A percentile compares a stretch with the other conserved stretches of the same genome.
phyloP scores from a whole-genome alignment of 2,329 filamentous ascomycete species.

The Exophiala spinifera region DNA sequence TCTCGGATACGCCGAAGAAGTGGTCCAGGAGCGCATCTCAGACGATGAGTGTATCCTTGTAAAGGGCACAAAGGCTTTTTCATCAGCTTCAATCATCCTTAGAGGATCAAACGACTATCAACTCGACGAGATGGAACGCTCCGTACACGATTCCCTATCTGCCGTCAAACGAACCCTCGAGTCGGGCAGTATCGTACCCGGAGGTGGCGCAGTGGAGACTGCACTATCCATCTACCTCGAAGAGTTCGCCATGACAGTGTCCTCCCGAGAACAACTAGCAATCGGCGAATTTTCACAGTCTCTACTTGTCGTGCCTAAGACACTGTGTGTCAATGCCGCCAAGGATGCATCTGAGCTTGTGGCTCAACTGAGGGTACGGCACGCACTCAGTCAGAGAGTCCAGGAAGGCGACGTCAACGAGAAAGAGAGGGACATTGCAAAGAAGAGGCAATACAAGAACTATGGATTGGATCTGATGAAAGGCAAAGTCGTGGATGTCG shows the following conservation, averaged over 20 bases:
- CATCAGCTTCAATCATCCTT: conserved; percentile 91
- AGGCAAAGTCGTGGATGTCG: conserved; percentile 86
- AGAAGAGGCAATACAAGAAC: conserved; percentile 98
- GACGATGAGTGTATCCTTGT: conserved; percentile 98
- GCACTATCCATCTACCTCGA: conserved; percentile 98
- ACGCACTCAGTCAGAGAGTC: conserved; percentile 89
- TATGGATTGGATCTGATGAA: conserved; percentile 89
- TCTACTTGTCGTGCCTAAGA: conserved; percentile 92
- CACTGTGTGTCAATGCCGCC: conserved; percentile 91
- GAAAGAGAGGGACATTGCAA: conserved; percentile 82
- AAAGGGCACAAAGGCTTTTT: conserved; percentile 92
- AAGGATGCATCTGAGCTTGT: conserved; percentile 95
- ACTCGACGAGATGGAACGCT: conserved; percentile 98
- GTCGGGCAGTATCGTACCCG: conserved; percentile 93
- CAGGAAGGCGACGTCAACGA: conserved; percentile 73
- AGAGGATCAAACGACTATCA: conserved; percentile 94
- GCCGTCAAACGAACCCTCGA: conserved; percentile 97
- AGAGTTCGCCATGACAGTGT: conserved; percentile 95
- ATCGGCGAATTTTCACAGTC: conserved; percentile 97
- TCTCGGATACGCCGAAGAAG: conserved; percentile 88
- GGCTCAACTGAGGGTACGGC: conserved; percentile 88
- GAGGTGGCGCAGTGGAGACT: conserved; percentile 96
- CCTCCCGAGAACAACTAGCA: conserved; percentile 93
- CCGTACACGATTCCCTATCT: conserved; percentile 92
- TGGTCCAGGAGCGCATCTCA: conserved; percentile 96